Base-by-base conservation (phyloP, 306 rosid genomes). In the Medicago lupulina region DNA sequence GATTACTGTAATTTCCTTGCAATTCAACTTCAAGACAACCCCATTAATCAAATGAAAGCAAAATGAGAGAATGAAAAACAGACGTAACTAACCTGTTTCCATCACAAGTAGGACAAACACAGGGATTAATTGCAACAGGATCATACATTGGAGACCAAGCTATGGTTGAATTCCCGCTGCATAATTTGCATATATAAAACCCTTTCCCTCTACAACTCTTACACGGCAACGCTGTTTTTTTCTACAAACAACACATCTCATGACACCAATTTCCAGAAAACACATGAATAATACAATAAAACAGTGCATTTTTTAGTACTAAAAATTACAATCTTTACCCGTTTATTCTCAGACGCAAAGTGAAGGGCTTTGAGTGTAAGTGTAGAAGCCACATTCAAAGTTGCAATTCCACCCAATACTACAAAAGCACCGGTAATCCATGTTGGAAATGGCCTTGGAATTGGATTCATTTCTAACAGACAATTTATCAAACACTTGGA, bases 91-190 rank as follows among this genome's bases (percentile, higher is more conserved):
- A 95, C 99, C 99, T 87, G 84, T 90, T 90, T 59, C 99, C 97
- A 18, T 96, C 99, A 39, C 98, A 96, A 49, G 99, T 90, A 21
- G 97, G 97, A 80, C 99, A 96, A 57, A 92, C 84, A 59, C 98
- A 96, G 0, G 99, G 98, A 80, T 92, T 96, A 71, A 96, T 88
- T 75, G 93, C 97, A 74, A 96, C 55, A 13, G 99, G 99, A 73
- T 89, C 99, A 21, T 69, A 86, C 91, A 93, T 77, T 4, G 98
- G 95, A 13, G 98, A 93, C 98, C 98, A 93, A 50, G 88, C 57
- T 60, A 92, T 82, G 46, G 88, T 87, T 11, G 92, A 81, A 57
- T 92, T 92, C 49, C 97, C 97, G 23, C 83, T 67, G 83, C 99
- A 95, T 46, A 95, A 66, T 84, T 88, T 95, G 92, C 99, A 95